phyloP scores from a whole-genome alignment of 1,139 yeast genomes.

The Diutina siamensis region DNA sequence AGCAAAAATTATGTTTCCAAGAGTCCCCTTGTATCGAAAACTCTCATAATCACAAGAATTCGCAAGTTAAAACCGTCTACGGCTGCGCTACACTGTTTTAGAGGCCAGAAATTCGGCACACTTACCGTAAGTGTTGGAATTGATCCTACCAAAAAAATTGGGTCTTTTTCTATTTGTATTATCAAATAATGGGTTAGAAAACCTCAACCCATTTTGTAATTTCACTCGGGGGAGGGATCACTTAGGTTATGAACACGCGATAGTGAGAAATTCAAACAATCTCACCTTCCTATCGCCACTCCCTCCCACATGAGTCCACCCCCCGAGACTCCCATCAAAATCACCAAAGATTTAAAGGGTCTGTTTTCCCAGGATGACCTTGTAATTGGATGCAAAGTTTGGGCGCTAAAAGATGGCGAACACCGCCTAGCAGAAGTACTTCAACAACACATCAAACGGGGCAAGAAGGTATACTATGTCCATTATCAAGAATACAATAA shows the following conservation, averaged over 20 bases:
- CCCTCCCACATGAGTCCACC: not conserved
- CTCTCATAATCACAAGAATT: too few species aligned
- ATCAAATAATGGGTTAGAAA: too few species aligned
- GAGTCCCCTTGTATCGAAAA: too few species aligned
- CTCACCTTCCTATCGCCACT: not conserved
- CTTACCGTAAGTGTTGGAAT: too few species aligned
- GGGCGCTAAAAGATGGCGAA: conserved; percentile 71
- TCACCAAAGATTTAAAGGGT: not conserved
- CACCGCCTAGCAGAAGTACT: conserved; percentile 75
- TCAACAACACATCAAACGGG: conserved; percentile 65
- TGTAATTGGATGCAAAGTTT: conserved; percentile 66
- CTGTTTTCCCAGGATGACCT: conserved; percentile 36
- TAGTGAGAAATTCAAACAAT: not conserved
- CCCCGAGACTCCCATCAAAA: conserved; percentile 1
- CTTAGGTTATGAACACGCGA: not conserved
- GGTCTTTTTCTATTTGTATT: too few species aligned
- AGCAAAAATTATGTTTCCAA: too few species aligned
- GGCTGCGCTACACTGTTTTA: too few species aligned
- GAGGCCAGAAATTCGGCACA: too few species aligned
- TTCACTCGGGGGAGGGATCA: too few species aligned
- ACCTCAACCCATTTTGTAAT: too few species aligned
- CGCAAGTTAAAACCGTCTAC: too few species aligned
- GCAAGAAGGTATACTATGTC: conserved; percentile 74
- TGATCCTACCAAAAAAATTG: too few species aligned
- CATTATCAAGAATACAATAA: conserved; percentile 93